phyloP scores from a whole-genome alignment of 1,139 yeast genomes.

The Pneumocystis sp. region DNA sequence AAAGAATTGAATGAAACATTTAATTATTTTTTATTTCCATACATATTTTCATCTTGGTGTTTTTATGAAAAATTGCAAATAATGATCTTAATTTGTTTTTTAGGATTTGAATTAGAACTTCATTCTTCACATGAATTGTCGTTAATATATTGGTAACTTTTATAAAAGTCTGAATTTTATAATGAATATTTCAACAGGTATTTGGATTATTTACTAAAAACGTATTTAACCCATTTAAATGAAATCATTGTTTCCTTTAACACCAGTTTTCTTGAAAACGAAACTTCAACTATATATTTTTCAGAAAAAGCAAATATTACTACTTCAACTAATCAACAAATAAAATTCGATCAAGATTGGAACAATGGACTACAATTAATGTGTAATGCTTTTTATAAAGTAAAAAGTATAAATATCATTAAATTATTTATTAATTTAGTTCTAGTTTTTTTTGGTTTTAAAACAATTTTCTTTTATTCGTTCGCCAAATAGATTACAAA shows the following conservation, averaged over 20 bases:
- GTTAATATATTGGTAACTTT: slow-evolving; percentile 48
- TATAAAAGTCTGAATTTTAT: background rate
- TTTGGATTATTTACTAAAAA: slow-evolving; percentile 3
- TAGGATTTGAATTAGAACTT: slow-evolving; percentile 64
- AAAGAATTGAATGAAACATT: slow-evolving; percentile 3
- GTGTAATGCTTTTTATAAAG: background rate
- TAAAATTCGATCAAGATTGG: background rate
- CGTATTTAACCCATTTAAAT: slow-evolving; percentile 1
- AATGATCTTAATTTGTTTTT: slow-evolving; percentile 58
- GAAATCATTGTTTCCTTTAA: slow-evolving; percentile 1
- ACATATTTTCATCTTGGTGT: slow-evolving; percentile 48
- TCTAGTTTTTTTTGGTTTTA: background rate
- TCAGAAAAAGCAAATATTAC: background rate
- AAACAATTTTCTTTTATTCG: background rate
- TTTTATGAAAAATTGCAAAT: slow-evolving; percentile 47
- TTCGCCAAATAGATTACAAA: background rate
- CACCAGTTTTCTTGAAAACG: background rate
- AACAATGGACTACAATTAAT: background rate
- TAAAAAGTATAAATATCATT: background rate
- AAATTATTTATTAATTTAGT: background rate
- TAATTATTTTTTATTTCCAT: slow-evolving; percentile 18
- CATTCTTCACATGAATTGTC: slow-evolving; percentile 59
- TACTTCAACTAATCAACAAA: background rate
- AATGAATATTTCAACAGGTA: background rate
- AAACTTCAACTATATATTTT: background rate